These are phyloP conservation scores for Cardamine chenopodiifolia DNA, from an alignment of 345 rosid species.

Conservation along the genomic window DNA sequence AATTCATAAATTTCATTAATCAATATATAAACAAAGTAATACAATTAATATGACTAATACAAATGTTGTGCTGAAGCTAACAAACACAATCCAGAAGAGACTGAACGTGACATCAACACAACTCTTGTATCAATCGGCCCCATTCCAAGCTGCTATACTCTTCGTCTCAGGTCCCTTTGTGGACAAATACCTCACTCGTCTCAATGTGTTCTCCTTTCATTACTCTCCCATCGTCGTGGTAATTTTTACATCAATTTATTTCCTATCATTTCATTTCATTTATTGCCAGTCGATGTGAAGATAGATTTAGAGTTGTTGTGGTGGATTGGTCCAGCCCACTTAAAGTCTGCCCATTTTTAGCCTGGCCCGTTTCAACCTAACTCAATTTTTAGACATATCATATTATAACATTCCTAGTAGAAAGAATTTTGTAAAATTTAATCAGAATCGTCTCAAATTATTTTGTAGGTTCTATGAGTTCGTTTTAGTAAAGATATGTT, in stretches of 20 bases:
- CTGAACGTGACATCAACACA: conserved; percentile 94
- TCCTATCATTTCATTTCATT: not conserved
- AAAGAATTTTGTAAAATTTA: not conserved
- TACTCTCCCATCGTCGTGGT: conserved; percentile 85
- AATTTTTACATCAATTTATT: conserved; percentile 16
- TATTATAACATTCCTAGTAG: not conserved
- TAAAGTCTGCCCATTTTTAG: not conserved
- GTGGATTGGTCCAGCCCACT: not conserved
- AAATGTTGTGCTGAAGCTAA: conserved; percentile 58
- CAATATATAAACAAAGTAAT: not conserved
- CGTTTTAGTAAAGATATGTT: not conserved
- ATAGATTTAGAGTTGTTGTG: not conserved
- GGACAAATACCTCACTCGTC: conserved; percentile 80
- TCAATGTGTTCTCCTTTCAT: conserved; percentile 79
- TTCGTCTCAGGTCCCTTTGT: conserved; percentile 95
- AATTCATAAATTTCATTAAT: not conserved
- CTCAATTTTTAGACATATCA: not conserved
- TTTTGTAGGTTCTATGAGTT: not conserved
- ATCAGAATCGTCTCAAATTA: no score
- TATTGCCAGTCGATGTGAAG: not conserved
- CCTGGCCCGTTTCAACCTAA: not conserved
- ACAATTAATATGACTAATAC: not conserved
- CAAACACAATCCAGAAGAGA: conserved; percentile 94
- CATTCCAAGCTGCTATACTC: conserved; percentile 96
- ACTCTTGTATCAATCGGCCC: conserved; percentile 94